Percentiles rank a stretch among this genome's conserved stretches.
phyloP scores from a whole-genome alignment of 495 filamentous ascomycete genomes.

The Tuber indicum region DNA sequence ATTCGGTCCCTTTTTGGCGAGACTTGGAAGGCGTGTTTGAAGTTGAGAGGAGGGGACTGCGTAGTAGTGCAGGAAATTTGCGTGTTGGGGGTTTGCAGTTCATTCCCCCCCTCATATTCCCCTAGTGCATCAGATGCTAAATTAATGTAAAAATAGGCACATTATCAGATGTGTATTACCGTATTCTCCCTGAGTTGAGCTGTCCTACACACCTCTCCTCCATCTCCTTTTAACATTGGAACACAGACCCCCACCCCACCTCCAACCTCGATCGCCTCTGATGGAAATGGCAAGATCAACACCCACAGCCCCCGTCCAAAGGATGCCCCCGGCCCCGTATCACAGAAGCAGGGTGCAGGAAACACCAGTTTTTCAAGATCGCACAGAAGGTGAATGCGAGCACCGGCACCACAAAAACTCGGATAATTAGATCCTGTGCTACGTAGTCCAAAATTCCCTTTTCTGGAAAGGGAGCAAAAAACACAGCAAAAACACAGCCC shows the following conservation, averaged over 20 bases:
- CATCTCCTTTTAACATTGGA: slow-evolving; percentile 1
- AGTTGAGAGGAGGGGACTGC: slow-evolving; percentile 49
- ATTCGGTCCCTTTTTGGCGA: slow-evolving; percentile 52
- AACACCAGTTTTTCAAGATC: slow-evolving; percentile 31
- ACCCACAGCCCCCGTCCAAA: slow-evolving; percentile 31
- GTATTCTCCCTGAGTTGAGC: slow-evolving; percentile 24
- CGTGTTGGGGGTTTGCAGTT: slow-evolving; percentile 47
- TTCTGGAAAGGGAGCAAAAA: too few relatives aligned
- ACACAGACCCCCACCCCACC: slow-evolving; percentile 53
- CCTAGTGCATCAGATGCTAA: neutral
- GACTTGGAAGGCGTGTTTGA: slow-evolving; percentile 50
- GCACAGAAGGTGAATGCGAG: slow-evolving; percentile 2
- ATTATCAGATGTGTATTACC: slow-evolving; percentile 26
- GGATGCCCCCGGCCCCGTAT: slow-evolving; percentile 27
- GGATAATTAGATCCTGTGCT: too few relatives aligned
- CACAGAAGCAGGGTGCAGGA: slow-evolving; percentile 15
- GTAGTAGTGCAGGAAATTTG: slow-evolving; percentile 58
- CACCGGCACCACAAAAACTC: too few relatives aligned
- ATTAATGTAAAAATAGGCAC: slow-evolving; percentile 13
- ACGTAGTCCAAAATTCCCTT: too few relatives aligned
- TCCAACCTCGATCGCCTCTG: slow-evolving; percentile 56
- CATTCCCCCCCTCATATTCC: neutral
- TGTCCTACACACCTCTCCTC: neutral
- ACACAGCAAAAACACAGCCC: too few relatives aligned
- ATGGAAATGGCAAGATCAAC: slow-evolving; percentile 54